Evolutionary conservation across 176 grass and related monocot species (phyloP), one percentile per base, ranked within the genome.

Genomic region (Zoysia pacifica): DNA sequence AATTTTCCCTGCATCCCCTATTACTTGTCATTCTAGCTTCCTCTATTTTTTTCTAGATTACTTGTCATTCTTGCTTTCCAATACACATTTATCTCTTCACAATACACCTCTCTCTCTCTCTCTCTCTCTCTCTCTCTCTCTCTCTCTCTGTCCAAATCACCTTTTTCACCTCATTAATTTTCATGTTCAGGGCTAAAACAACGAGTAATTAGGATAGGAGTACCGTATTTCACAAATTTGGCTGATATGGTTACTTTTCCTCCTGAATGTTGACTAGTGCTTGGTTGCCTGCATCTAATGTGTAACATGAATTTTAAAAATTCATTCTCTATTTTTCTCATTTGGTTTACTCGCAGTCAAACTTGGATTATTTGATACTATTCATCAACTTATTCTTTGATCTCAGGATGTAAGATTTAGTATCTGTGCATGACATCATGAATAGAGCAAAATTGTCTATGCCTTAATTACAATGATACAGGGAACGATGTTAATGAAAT

Each of bases 301-400:
- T 36, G 56, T 36, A 62, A 80, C 28, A 53, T n/a, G 10, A 70
- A 53, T 1, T 14, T 62, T 56, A 75, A 62, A 38, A 1, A 3
- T 18, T 14, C 62, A 16, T 14, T 2, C 8, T 39, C 2, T 44
- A 10, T 35, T 19, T 83, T 9, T 74, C 51, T 74, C 51, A 4
- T 79, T 46, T 19, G 10, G 45, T 62, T 60, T 68, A 59, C 8
- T 53, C 10, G 12, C 42, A 3, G 56, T 10, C 0, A n/a, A 73
- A 61, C 9, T 56, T 62, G 18, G 16, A 6, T 3, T 40, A 48
- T 74, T 67, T 59, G 50, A 7, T 79, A 16, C 58, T 48, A 73
- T 49, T 73, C 74, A 70, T 78, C 38, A 71, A 5, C 46, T 13
- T 35, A 44, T 19, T 79, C 35, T 67, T 75, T 46, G 75, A 36